These are phyloP conservation scores for Batkoa obscura DNA, from an alignment of 371 early-diverging fungal genomes.

Conservation along the genomic window DNA sequence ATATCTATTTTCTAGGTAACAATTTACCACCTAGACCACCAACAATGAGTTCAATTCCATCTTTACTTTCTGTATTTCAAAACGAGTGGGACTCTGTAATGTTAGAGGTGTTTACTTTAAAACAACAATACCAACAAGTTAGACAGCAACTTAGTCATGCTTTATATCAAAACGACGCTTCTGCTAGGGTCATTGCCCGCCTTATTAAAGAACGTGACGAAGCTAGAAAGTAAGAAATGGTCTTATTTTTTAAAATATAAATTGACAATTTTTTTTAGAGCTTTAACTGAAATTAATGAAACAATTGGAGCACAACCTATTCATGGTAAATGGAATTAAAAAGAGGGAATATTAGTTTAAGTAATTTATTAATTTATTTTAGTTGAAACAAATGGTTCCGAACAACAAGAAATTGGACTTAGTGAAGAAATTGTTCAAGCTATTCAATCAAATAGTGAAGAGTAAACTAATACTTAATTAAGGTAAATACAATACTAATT, in stretches of 20 bases:
- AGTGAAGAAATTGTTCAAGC: no score
- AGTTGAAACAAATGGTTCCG: no score
- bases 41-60: slow-evolving; percentile 75
- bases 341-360: no score
- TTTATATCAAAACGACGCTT: slow-evolving; percentile 87
- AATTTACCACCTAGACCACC: slow-evolving; percentile 85
- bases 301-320: slow-evolving; percentile 4
- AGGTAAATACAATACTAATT: no score
- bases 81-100: slow-evolving; percentile 89
- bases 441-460: no score
- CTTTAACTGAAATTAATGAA: slow-evolving; percentile 8
- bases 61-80: slow-evolving; percentile 71
- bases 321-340: neutral
- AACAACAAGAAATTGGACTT: no score
- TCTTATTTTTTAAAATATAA: neutral
- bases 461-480: no score
- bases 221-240: slow-evolving; percentile 46
- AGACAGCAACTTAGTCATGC: slow-evolving; percentile 82
- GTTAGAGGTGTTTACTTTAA: slow-evolving; percentile 77
- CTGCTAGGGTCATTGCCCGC: slow-evolving; percentile 84
- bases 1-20: slow-evolving; percentile 46
- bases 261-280: slow-evolving; percentile 6
- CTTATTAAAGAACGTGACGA: slow-evolving; percentile 76
- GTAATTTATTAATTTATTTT: no score
- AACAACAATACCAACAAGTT: slow-evolving; percentile 75